Evolutionary conservation across 305 asterid genomes (phyloP).

Genomic region (Fraxinus paxiana): DNA sequence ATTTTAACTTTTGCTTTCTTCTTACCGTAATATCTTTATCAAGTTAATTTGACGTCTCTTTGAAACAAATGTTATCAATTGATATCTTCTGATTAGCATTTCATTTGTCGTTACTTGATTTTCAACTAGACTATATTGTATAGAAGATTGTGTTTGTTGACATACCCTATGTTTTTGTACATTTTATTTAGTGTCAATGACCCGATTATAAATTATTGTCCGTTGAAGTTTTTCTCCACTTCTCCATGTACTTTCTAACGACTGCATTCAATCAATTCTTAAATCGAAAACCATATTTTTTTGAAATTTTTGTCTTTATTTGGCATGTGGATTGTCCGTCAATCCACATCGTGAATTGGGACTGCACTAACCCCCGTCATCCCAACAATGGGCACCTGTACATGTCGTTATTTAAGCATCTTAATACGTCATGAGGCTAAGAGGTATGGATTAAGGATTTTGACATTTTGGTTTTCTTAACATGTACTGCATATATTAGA

Average conservation of each 20-base stretch:
- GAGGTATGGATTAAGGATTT: not conserved
- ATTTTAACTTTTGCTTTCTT: slow-evolving; percentile 3
- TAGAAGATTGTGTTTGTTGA: not conserved
- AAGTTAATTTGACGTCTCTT: not conserved
- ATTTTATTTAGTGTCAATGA: not conserved
- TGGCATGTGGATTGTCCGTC: not conserved
- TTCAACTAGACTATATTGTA: not conserved
- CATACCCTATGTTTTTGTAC: not conserved
- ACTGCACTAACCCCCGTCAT: not conserved
- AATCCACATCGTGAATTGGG: not conserved
- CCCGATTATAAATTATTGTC: not conserved
- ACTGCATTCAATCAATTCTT: not conserved
- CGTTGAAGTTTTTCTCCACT: not conserved
- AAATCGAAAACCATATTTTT: not conserved
- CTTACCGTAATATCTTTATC: not conserved
- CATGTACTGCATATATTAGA: not conserved
- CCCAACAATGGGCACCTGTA: not conserved
- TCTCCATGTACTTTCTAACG: not conserved
- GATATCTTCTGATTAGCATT: not conserved
- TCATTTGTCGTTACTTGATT: not conserved
- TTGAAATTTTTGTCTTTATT: not conserved
- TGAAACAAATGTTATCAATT: not conserved
- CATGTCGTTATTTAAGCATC: not conserved
- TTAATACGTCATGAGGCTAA: not conserved
- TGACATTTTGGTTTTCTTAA: slow-evolving; percentile 1